Base-by-base conservation (phyloP, 2,329 filamentous ascomycete genomes). In the Botryotinia globosa region DNA sequence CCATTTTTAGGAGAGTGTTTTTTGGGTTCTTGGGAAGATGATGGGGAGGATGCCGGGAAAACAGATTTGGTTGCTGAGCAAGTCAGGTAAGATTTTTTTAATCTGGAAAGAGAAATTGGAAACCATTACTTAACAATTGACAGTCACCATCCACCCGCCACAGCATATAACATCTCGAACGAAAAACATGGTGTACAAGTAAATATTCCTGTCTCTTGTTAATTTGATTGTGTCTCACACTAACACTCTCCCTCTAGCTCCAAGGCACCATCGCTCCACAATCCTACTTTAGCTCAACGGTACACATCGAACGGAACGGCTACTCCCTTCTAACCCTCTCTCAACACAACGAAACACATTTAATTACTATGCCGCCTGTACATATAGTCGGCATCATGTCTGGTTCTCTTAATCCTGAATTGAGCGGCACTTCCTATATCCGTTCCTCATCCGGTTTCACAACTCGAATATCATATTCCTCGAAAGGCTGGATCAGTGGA, bases 1-100 rank as follows among this genome's bases (percentile, higher is more conserved):
- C 96, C 96, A 0, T 98, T 98, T 83, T 84, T 98, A 48, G 95
- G 95, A 73, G 95, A 98, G 84, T 87, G 98, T 54, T 98, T 98
- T 83, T 83, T 98, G 32, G 96, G 95, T 32, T 91, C 90, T 79
- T 98, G 95, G 96, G 88, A 91, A 72, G 93, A 97, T 79, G 87
- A 72, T 29, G 70, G 70, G 25, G 29, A 63, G 22, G 72, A 89
- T 64, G 88, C 89, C 62, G 95, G 95, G 71, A 91, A 89, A 69
- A 98, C 95, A 37, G 89, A 92, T 76, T 87, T 98, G 77, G 88
- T 97, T 79, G 97, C 94, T 80, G 95, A 98, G 85, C 95, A 98
- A 86, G 95, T 98, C 80, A 70, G 71, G 71, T 63, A 22, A 34
- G 65, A 37, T 32, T 39, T 92, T 89, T 87, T 87, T 81, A 71